Evolutionary conservation across 2,329 filamentous ascomycete genomes (phyloP).

Genomic region (Hymenoscyphus occultus): DNA sequence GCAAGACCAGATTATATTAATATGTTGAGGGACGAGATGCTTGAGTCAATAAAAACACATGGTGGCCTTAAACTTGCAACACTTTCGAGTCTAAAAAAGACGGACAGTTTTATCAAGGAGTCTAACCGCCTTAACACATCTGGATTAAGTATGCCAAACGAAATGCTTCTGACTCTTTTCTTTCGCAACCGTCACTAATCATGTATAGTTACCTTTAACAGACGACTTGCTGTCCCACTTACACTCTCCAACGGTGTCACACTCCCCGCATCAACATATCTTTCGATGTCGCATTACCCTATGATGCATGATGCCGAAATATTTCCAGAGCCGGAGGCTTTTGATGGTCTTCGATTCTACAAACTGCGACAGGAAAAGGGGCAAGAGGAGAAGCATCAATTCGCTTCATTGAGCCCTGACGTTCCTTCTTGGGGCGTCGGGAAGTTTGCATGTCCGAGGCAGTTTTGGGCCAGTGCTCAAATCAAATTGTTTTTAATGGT

Average conservation of each 20-base stretch:
- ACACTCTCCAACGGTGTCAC: slow-evolving; percentile 7
- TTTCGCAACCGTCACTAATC: background rate
- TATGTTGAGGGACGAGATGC: background rate
- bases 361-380: background rate
- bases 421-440: slow-evolving; percentile 1
- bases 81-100: slow-evolving; percentile 2
- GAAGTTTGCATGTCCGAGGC: slow-evolving; percentile 6
- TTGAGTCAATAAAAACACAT: background rate
- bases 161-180: background rate
- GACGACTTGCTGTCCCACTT: background rate
- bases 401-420: background rate
- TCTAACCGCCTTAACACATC: background rate
- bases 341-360: background rate
- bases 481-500: slow-evolving; percentile 9
- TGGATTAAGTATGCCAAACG: background rate
- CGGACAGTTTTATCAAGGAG: slow-evolving; percentile 9
- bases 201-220: slow-evolving; percentile 4
- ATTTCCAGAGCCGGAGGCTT: background rate
- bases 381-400: background rate
- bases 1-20: slow-evolving; percentile 5
- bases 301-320: background rate
- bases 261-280: background rate
- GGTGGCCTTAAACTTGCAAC: slow-evolving; percentile 8
- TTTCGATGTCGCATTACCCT: background rate
- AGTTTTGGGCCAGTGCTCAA: background rate